Conservation (phyloP, 2,329 filamentous ascomycete genomes). For the Cytospora paraplurivora region DNA sequence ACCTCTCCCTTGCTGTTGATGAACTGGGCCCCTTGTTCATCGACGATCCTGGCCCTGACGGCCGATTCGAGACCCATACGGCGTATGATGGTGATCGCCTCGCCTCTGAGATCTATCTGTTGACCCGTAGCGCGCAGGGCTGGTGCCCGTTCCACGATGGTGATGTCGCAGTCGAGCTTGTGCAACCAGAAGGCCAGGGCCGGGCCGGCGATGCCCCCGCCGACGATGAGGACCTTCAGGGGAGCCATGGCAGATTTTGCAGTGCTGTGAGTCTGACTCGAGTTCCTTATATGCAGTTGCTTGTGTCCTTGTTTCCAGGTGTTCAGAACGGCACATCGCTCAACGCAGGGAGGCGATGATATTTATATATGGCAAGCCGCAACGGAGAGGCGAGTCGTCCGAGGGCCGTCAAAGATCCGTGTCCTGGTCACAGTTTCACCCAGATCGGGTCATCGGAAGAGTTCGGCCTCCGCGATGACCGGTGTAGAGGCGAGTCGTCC, state of each 20-base stretch:
- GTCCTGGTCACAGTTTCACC: too few species aligned
- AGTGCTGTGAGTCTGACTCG: too few species aligned
- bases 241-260: conserved; percentile 7
- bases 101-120: conserved; percentile 35
- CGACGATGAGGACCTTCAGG: conserved; percentile 24
- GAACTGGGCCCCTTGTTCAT: conserved; percentile 45
- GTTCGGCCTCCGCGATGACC: too few species aligned
- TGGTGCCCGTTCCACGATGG: conserved; percentile 35
- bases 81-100: conserved; percentile 33
- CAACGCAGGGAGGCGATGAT: too few species aligned
- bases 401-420: too few species aligned
- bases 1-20: conserved; percentile 44
- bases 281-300: background rate
- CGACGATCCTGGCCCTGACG: conserved; percentile 23
- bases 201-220: conserved; percentile 35
- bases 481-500: too few species aligned
- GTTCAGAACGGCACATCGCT: background rate
- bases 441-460: too few species aligned
- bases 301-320: background rate
- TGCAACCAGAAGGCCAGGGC: conserved; percentile 34
- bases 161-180: conserved; percentile 31
- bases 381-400: too few species aligned
- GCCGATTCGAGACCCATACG: conserved; percentile 32
- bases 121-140: conserved; percentile 32
- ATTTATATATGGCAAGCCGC: too few species aligned